Conservation (phyloP, 2,329 filamentous ascomycete species). For the Clarireedia sp. region DNA sequence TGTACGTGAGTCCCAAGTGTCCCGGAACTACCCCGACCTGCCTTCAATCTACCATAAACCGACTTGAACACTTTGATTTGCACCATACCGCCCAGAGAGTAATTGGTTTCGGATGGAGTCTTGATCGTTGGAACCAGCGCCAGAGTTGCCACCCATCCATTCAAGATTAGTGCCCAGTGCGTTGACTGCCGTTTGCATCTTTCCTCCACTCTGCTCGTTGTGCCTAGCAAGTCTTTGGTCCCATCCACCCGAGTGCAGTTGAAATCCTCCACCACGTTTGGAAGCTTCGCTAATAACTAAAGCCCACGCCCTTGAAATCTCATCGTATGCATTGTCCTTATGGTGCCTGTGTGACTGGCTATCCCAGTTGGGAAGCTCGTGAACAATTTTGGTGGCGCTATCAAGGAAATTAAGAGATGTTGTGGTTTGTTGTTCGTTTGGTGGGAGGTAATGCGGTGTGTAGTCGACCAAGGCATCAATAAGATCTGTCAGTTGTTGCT, state of each 20-base stretch:
- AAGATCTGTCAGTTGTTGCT: slow-evolving; percentile 68
- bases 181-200: slow-evolving; percentile 70
- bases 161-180: slow-evolving; percentile 68
- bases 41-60: slow-evolving; percentile 40
- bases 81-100: slow-evolving; percentile 51
- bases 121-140: slow-evolving; percentile 32
- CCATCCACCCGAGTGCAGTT: slow-evolving; percentile 85
- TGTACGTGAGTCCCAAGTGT: slow-evolving; percentile 22
- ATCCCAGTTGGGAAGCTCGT: slow-evolving; percentile 85
- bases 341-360: slow-evolving; percentile 81
- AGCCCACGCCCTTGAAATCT: slow-evolving; percentile 89
- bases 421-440: slow-evolving; percentile 76
- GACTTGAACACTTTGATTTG: slow-evolving; percentile 46
- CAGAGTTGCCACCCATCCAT: slow-evolving; percentile 55
- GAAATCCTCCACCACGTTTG: slow-evolving; percentile 85
- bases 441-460: slow-evolving; percentile 90
- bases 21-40: not conserved
- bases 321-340: slow-evolving; percentile 93
- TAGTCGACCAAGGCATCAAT: slow-evolving; percentile 90
- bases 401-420: slow-evolving; percentile 83
- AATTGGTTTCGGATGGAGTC: slow-evolving; percentile 56
- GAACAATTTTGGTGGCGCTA: slow-evolving; percentile 81
- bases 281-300: slow-evolving; percentile 83
- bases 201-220: slow-evolving; percentile 77
- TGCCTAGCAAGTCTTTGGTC: slow-evolving; percentile 81